Percentiles rank a stretch among this genome's conserved stretches.
phyloP scores from a whole-genome alignment of 1,284 basidiomycete species.

The Vanrija sp. region DNA sequence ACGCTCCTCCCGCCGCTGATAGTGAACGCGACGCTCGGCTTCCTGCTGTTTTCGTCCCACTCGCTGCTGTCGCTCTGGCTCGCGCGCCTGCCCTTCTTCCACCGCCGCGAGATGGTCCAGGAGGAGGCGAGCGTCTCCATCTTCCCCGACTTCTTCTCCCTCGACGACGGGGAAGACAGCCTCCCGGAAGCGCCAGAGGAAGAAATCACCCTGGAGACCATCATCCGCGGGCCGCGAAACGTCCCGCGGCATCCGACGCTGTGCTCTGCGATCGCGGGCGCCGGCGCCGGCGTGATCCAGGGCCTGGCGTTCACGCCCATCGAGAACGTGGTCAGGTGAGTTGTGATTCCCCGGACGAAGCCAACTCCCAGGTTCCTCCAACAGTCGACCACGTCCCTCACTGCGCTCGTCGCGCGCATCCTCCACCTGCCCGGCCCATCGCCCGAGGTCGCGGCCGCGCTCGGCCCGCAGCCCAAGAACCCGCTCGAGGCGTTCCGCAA shows the following conservation, averaged over 20 bases:
- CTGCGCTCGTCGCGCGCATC: conserved; percentile 18
- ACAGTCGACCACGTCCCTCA: conserved; percentile 30
- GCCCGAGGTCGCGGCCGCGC: conserved; percentile 9
- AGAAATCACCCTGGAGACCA: conserved; percentile 37
- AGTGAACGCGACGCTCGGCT: conserved; percentile 47
- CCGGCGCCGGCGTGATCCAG: conserved; percentile 44
- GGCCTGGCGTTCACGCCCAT: conserved; percentile 47
- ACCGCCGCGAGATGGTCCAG: conserved; percentile 11
- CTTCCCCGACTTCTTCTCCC: neutral
- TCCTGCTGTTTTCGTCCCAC: conserved; percentile 47
- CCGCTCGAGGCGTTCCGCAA: conserved; percentile 34
- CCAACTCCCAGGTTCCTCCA: conserved; percentile 22
- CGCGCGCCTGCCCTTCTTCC: conserved; percentile 41
- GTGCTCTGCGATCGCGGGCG: conserved; percentile 42
- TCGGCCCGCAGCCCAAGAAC: conserved; percentile 18
- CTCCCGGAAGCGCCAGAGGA: conserved; percentile 24
- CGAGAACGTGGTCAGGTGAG: conserved; percentile 46
- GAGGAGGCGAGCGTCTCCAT: neutral
- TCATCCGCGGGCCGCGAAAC: conserved; percentile 37
- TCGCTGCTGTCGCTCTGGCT: conserved; percentile 43
- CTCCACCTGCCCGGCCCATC: conserved; percentile 25
- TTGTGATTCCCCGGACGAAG: neutral
- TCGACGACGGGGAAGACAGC: neutral
- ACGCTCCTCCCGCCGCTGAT: conserved; percentile 43
- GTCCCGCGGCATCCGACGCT: conserved; percentile 45